Percentiles rank a stretch among this genome's conserved stretches.
phyloP scores from a whole-genome alignment of 306 rosid genomes.

The Dalbergia oliveri region DNA sequence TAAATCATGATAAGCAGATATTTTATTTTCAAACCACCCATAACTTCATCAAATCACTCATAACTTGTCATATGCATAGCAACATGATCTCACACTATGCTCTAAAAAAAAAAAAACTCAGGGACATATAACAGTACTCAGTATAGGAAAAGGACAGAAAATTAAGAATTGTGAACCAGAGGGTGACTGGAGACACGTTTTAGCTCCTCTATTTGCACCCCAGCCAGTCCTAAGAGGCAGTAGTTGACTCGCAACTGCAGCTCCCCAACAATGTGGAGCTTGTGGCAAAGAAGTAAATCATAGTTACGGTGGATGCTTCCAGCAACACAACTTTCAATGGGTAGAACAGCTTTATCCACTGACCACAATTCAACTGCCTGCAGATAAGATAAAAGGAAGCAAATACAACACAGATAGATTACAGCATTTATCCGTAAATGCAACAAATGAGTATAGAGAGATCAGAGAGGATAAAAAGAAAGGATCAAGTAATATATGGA shows the following conservation, averaged over 20 bases:
- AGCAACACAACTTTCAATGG: slow-evolving; percentile 72
- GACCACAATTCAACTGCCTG: slow-evolving; percentile 85
- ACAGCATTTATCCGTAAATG: too few relatives aligned
- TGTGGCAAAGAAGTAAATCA: slow-evolving; percentile 76
- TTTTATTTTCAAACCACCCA: too few relatives aligned
- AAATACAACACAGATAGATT: too few relatives aligned
- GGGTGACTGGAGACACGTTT: slow-evolving; percentile 73
- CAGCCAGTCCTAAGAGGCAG: slow-evolving; percentile 71
- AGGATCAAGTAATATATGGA: not conserved
- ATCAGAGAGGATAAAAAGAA: too few relatives aligned
- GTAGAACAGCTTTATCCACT: slow-evolving; percentile 83
- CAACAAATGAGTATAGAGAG: too few relatives aligned
- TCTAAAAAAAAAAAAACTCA: not conserved
- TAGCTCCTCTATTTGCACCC: slow-evolving; percentile 62
- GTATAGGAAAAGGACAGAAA: too few relatives aligned
- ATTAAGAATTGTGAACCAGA: slow-evolving; percentile 50
- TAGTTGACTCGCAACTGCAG: slow-evolving; percentile 68
- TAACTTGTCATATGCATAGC: too few relatives aligned
- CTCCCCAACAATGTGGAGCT: slow-evolving; percentile 77
- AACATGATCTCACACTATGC: too few relatives aligned
- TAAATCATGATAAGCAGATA: too few relatives aligned
- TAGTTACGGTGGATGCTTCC: slow-evolving; percentile 86
- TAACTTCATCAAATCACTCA: too few relatives aligned
- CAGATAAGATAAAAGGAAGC: too few relatives aligned
- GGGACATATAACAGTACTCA: too few relatives aligned